These are phyloP conservation scores for Grammothele lineata DNA, from an alignment of 768 basidiomycete species.

Conservation along the genomic window DNA sequence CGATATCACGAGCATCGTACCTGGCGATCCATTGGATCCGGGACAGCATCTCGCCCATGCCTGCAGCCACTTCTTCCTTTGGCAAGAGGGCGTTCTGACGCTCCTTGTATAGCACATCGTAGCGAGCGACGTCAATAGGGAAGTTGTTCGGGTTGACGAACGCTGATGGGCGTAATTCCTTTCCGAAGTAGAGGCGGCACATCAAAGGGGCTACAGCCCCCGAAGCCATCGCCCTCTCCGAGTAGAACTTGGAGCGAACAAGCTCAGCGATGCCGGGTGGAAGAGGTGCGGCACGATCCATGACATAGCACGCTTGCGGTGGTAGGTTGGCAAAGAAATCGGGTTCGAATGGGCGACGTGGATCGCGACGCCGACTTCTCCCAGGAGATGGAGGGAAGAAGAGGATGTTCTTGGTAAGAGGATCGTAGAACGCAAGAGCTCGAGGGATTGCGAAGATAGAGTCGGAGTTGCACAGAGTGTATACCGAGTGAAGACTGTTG, in stretches of 20 bases:
- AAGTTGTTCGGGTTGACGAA: constrained; percentile 28
- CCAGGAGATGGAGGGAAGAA: neutral
- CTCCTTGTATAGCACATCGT: constrained; percentile 9
- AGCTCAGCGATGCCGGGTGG: constrained; percentile 15
- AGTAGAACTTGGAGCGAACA: no score
- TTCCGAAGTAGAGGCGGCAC: constrained; percentile 30
- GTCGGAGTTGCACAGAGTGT: constrained; percentile 11
- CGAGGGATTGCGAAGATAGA: constrained; percentile 24
- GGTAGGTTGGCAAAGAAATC: constrained; percentile 1
- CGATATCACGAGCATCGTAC: constrained; percentile 29
- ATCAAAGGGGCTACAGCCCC: constrained; percentile 16
- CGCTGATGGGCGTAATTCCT: constrained; percentile 13
- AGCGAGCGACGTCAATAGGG: constrained; percentile 24
- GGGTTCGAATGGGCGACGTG: neutral
- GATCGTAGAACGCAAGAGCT: constrained; percentile 20
- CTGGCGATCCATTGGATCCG: constrained; percentile 25
- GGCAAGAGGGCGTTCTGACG: constrained; percentile 4
- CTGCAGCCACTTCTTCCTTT: constrained; percentile 17
- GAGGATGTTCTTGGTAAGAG: neutral
- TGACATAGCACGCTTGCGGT: constrained; percentile 23
- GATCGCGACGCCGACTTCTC: neutral
- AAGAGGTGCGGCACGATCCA: constrained; percentile 25
- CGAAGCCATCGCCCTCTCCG: constrained; percentile 7
- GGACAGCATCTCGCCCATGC: constrained; percentile 30
- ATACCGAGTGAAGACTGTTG: constrained; percentile 10